Conservation (phyloP, 2,329 filamentous ascomycete genomes). For the Colletotrichum sidae region DNA sequence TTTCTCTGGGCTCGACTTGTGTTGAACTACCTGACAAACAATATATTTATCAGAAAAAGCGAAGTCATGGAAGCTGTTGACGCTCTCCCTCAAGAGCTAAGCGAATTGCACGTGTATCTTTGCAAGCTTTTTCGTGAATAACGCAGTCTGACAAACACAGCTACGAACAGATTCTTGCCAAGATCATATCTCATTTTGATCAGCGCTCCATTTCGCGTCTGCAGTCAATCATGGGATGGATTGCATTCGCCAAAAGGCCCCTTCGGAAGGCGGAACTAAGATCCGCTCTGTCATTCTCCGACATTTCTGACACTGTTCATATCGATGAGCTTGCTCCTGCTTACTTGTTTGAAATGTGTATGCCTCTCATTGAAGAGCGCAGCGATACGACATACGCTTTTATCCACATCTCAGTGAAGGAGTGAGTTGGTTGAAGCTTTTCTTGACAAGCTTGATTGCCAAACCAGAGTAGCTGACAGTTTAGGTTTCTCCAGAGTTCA, state of each 20-base stretch:
- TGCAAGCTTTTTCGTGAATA: background rate
- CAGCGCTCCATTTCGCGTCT: conserved; percentile 42
- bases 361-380: conserved; percentile 39
- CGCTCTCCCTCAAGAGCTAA: conserved; percentile 40
- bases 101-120: conserved; percentile 41
- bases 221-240: conserved; percentile 46
- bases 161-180: conserved; percentile 44
- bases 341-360: conserved; percentile 40
- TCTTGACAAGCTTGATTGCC: background rate
- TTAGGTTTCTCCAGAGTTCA: background rate
- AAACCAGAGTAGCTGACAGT: background rate
- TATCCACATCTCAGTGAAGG: conserved; percentile 43
- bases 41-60: conserved; percentile 43
- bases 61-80: conserved; percentile 43
- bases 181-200: conserved; percentile 41
- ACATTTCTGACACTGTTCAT: background rate
- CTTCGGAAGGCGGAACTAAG: conserved; percentile 46
- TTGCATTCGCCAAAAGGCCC: conserved; percentile 48
- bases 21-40: conserved; percentile 45
- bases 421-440: conserved; percentile 18
- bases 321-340: conserved; percentile 36
- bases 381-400: conserved; percentile 39
- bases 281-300: conserved; percentile 44
- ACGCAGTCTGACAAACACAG: conserved; percentile 33
- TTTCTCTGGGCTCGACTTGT: conserved; percentile 51